A percentile compares a stretch with the other conserved stretches of the same genome.
Evolutionary conservation across 2,329 filamentous ascomycete genomes (phyloP).

Genomic region (Sporothrix mexicana): DNA sequence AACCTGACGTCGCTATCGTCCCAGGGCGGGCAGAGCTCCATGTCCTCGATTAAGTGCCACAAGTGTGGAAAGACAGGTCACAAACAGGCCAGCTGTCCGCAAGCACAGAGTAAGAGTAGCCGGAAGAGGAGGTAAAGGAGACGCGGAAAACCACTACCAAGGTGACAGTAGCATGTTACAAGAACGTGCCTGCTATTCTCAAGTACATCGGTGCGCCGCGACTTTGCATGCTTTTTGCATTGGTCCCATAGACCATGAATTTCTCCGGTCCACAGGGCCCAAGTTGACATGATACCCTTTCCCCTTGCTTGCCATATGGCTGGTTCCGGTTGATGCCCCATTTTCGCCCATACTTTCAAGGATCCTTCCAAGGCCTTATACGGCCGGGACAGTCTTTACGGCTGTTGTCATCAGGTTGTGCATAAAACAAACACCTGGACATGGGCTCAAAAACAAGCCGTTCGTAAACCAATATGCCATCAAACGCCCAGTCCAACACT

Average conservation of each 20-base stretch:
- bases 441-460: too few relatives aligned
- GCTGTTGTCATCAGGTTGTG: too few relatives aligned
- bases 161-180: not conserved
- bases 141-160: not conserved
- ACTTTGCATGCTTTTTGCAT: too few relatives aligned
- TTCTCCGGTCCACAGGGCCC: not conserved
- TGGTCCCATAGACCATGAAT: not conserved
- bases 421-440: too few relatives aligned
- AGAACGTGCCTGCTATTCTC: too few relatives aligned
- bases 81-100: conserved; percentile 61
- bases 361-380: not conserved
- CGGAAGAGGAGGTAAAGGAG: conserved; percentile 27
- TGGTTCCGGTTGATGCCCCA: not conserved
- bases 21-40: conserved; percentile 42
- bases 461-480: too few relatives aligned
- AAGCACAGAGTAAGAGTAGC: conserved; percentile 39
- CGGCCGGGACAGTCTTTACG: not conserved
- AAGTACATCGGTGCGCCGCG: too few relatives aligned
- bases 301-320: not conserved
- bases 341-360: not conserved
- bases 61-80: conserved; percentile 68
- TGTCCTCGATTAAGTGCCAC: conserved; percentile 58
- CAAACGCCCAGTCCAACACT: too few relatives aligned
- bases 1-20: conserved; percentile 66
- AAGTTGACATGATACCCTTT: not conserved